Evolutionary conservation across 2,329 filamentous ascomycete species (phyloP), one percentile per base, ranked within the genome.

Genomic region (Aureobasidium sp.): DNA sequence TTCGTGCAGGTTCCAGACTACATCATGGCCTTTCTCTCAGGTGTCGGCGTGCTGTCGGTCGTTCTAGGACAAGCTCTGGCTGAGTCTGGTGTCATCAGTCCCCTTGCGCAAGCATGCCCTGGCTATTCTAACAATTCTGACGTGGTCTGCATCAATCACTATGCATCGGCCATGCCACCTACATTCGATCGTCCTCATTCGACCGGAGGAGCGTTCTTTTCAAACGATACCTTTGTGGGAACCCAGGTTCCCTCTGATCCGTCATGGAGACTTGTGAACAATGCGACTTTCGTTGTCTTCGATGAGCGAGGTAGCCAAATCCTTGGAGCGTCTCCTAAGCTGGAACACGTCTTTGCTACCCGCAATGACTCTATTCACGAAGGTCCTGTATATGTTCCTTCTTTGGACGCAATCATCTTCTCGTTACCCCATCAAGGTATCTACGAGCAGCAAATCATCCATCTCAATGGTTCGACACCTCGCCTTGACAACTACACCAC

Each of bases 391-490:
- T 78, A 76, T 51, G 72, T 76, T 3, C 71, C 74, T 7, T 67
- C 68, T 26, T 71, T 74, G 52, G 77, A 78, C 65, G 73, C 76
- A 62, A 68, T 78, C 26, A 76, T 74, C 66, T 63, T 77, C 39
- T 74, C n/a, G 67, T 71, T 8, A 71, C 74, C 36, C 72, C 73
- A 24, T 62, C 73, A 37, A 74, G 74, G 24, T 69, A 70, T 65
- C 65, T 77, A 6, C 71, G 73, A 4, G 74, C 56, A 78, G 61
- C 62, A 68, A 6, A 67, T 69, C 17, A 62, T 78, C 5, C 71
- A 77, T 66, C 71, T 82, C 59, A 78, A 79, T 66, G 70, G 76
- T 61, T 68, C 72, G 65, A 78, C 69, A 65, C 78, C 69, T 57
- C 75, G 66, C 62, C 68, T 77, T 29, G 73, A 65, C 59, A 74